These are phyloP conservation scores for Erythrophleum ivorense DNA, from an alignment of 331 rosid genomes.

Conservation along the genomic window DNA sequence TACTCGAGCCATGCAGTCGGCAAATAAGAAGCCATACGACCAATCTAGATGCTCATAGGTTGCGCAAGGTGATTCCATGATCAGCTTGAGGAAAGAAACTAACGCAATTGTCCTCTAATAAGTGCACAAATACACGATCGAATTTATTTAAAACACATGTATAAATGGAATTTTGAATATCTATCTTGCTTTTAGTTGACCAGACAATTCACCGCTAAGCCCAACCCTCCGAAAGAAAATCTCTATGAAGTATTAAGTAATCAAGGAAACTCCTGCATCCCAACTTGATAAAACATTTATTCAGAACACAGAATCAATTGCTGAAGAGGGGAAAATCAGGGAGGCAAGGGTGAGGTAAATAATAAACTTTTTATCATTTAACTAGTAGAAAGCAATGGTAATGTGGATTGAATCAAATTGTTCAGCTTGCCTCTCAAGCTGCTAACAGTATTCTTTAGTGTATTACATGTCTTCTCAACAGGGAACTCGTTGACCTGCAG, in stretches of 20 bases:
- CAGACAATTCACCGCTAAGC: constrained; percentile 12
- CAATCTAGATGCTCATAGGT: background rate
- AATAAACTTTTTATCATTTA: constrained; percentile 40
- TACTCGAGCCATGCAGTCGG: background rate
- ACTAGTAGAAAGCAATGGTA: constrained; percentile 53
- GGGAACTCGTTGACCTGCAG: constrained; percentile 50
- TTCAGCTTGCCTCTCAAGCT: constrained; percentile 61
- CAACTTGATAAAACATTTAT: constrained; percentile 37
- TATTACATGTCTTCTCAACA: constrained; percentile 50
- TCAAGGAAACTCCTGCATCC: constrained; percentile 30
- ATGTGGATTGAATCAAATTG: constrained; percentile 56
- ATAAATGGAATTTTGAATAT: constrained; percentile 26
- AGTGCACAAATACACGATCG: constrained; percentile 13
- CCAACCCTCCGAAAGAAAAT: constrained; percentile 26
- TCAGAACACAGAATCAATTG: constrained; percentile 9
- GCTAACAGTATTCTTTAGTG: constrained; percentile 61
- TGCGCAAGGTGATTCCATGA: background rate
- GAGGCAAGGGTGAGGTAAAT: background rate
- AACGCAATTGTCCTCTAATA: background rate
- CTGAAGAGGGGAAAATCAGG: constrained; percentile 15
- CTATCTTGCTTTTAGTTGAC: constrained; percentile 28
- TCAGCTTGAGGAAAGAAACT: background rate
- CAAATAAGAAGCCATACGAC: background rate
- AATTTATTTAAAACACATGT: constrained; percentile 18
- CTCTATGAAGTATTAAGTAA: constrained; percentile 25